A percentile compares a stretch with the other conserved stretches of the same genome.
phyloP scores from a whole-genome alignment of 176 grass and related monocot genomes.

The Musa troglodytarum region DNA sequence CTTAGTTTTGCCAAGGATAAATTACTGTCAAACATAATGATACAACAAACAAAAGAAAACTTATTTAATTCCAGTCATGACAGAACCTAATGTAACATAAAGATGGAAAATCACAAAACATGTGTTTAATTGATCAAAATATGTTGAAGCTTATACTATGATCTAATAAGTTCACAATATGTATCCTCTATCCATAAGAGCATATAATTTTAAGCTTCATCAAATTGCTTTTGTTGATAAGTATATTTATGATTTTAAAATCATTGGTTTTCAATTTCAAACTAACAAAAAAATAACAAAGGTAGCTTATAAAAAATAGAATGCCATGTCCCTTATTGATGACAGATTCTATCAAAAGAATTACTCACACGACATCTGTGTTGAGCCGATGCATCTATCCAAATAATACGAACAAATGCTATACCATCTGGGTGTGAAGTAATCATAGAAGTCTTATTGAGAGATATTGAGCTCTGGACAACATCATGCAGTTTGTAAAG shows the following conservation, averaged over 20 bases:
- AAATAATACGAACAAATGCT: constrained; percentile 78
- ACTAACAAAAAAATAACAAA: neutral
- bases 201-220: too few species aligned
- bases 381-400: constrained; percentile 88
- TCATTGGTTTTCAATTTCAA: neutral
- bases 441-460: constrained; percentile 24
- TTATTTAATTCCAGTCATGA: too few species aligned
- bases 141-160: too few species aligned
- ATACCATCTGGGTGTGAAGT: constrained; percentile 32
- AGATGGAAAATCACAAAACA: too few species aligned
- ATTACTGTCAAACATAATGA: too few species aligned
- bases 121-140: too few species aligned
- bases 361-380: constrained; percentile 82
- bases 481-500: constrained; percentile 67
- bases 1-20: too few species aligned
- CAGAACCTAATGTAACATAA: too few species aligned
- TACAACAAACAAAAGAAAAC: too few species aligned
- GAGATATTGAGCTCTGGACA: constrained; percentile 19
- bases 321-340: neutral
- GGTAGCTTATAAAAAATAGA: neutral
- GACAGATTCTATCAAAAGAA: constrained; percentile 2
- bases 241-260: neutral
- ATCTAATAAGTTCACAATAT: neutral
- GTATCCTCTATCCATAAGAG: too few species aligned
- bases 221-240: too few species aligned